Evolutionary conservation across 371 early-diverging fungal genomes (phyloP).

Genomic region (Funneliformis caledonium): DNA sequence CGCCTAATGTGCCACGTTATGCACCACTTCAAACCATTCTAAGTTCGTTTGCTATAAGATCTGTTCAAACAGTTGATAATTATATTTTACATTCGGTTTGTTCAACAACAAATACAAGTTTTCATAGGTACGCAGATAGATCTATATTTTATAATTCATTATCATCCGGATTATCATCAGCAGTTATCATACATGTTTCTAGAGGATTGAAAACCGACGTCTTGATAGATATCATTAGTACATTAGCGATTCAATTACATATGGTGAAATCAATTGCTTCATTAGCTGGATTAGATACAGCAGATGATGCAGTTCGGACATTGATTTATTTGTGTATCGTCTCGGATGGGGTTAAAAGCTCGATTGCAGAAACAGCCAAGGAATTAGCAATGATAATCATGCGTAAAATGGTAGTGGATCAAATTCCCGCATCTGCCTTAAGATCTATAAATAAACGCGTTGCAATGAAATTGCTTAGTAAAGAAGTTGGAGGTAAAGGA

Average conservation of each 20-base stretch:
- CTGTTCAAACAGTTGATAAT: conserved; percentile 6
- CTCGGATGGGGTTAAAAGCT: conserved; percentile 33
- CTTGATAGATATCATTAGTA: conserved; percentile 28
- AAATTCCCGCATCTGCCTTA: conserved; percentile 35
- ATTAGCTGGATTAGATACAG: conserved; percentile 28
- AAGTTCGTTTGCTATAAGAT: neutral
- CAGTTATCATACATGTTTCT: conserved; percentile 3
- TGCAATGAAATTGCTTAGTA: conserved; percentile 31
- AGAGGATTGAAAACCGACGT: neutral
- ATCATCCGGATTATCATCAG: conserved; percentile 39
- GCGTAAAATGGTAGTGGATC: conserved; percentile 23
- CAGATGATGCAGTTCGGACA: conserved; percentile 41
- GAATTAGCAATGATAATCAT: conserved; percentile 37
- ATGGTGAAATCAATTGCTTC: conserved; percentile 42
- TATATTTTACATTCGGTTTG: neutral
- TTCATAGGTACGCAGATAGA: conserved; percentile 32
- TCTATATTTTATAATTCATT: conserved; percentile 42
- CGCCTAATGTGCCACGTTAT: conserved; percentile 7
- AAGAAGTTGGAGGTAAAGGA: conserved; percentile 8
- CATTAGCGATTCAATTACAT: conserved; percentile 40
- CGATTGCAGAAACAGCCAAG: conserved; percentile 33
- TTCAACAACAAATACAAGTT: conserved; percentile 24
- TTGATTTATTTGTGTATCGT: conserved; percentile 42
- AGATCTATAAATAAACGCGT: conserved; percentile 37
- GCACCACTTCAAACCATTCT: conserved; percentile 22